A percentile compares a stretch with the other conserved stretches of the same genome.
These are phyloP conservation scores for Albifimbria verrucaria DNA, from an alignment of 2,329 filamentous ascomycete genomes.

Conservation along the genomic window DNA sequence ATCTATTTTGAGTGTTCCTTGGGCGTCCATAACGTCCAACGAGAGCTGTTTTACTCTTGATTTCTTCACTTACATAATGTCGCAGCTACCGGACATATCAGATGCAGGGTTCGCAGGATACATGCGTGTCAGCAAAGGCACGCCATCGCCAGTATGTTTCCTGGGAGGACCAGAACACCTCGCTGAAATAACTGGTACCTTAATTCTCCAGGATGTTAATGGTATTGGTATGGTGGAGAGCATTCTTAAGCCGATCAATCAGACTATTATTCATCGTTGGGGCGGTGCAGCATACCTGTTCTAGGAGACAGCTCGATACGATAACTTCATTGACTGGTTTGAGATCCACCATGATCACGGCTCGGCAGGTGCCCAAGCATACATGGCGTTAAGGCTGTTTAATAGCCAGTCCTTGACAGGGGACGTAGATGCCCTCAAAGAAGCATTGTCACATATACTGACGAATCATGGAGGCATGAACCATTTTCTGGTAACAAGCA, in stretches of 20 bases:
- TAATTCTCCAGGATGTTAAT: constrained; percentile 33
- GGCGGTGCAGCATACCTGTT: constrained; percentile 19
- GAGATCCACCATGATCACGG: constrained; percentile 30
- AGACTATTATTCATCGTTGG: constrained; percentile 36
- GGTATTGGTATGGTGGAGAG: constrained; percentile 16
- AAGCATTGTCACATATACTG: background rate
- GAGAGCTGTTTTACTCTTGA: constrained; percentile 17
- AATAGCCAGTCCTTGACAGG: constrained; percentile 30
- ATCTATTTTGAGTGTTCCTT: background rate
- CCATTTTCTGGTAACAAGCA: background rate
- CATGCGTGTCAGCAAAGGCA: constrained; percentile 31
- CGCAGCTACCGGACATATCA: constrained; percentile 41
- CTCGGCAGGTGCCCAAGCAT: constrained; percentile 29
- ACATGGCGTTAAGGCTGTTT: constrained; percentile 43
- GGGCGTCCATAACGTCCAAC: background rate
- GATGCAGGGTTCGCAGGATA: constrained; percentile 51
- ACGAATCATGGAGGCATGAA: background rate
- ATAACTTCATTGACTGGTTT: constrained; percentile 36
- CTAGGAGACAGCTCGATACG: constrained; percentile 16
- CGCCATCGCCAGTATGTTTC: constrained; percentile 33
- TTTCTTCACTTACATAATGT: constrained; percentile 43
- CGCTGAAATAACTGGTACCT: constrained; percentile 30
- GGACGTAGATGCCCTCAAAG: constrained; percentile 20
- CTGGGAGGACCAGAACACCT: constrained; percentile 26
- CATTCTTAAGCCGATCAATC: constrained; percentile 32